Conservation (phyloP, 257 asterid genomes). For the Nicotiana knightiana region DNA sequence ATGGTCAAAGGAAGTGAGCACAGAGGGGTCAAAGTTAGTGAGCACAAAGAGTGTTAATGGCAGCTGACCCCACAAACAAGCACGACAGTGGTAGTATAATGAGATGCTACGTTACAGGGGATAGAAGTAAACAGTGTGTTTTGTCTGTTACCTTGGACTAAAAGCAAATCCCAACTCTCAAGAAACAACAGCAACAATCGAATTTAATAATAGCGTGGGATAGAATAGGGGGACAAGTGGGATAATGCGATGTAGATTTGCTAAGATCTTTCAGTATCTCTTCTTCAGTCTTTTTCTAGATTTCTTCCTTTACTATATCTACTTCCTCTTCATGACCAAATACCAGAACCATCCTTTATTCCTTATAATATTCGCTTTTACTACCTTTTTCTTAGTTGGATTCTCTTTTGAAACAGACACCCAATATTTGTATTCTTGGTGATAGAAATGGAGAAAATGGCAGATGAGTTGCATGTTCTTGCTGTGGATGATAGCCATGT, state of each 20-base stretch:
- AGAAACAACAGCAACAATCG: background rate
- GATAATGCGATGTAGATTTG: conserved; percentile 64
- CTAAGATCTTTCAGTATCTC: conserved; percentile 57
- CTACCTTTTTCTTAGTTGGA: background rate
- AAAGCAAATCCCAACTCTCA: background rate
- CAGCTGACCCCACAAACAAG: background rate
- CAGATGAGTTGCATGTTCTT: conserved; percentile 64
- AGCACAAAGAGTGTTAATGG: conserved; percentile 4
- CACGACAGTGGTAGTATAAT: background rate
- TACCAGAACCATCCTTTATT: background rate
- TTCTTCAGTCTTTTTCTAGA: conserved; percentile 48
- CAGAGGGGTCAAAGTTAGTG: background rate
- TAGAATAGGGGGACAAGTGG: conserved; percentile 51
- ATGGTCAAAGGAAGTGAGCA: conserved; percentile 2
- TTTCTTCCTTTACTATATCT: conserved; percentile 49
- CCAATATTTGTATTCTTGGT: background rate
- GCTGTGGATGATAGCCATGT: conserved; percentile 81
- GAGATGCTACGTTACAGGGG: background rate
- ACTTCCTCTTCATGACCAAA: conserved; percentile 21
- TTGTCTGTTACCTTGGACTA: background rate
- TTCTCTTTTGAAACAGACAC: background rate
- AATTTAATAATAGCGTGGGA: background rate
- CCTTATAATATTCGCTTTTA: background rate
- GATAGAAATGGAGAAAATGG: conserved; percentile 23
- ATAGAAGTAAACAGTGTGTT: background rate